Base-by-base conservation (phyloP, 371 early-diverging fungal genomes). In the Zopfochytrium polystomum region DNA sequence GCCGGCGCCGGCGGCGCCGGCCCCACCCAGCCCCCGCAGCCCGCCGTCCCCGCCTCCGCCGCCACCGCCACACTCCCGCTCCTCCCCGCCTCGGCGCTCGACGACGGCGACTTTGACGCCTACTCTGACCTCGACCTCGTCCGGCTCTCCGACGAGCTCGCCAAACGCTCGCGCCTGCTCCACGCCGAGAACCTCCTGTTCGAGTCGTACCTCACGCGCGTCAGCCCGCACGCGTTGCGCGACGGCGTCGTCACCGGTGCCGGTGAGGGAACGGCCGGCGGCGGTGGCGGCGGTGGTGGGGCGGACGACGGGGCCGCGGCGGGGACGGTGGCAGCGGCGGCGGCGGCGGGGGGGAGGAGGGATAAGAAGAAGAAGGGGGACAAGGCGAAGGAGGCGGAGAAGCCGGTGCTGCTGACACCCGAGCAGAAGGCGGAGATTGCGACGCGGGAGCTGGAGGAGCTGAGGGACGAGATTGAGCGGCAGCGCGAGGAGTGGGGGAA, bases 371-470 rank as follows among this genome's bases (percentile, higher is more conserved):
- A 80, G 58, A 74, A 76, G 60, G 71, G 72, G 20, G 76, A 76
- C 46, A 80, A 72, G 68, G 55, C 58, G 15, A 78, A 75, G 52
- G 74, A 75, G 50, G 60, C 33, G 30, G 71, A 73, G 13, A 63
- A 67, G 43, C 70, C 65, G 11, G 58, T 76, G 18, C 61, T 68
- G n/a, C 55, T 80, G 46, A 81, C 80, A 27, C 63, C 75, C 0
- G 80, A 81, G 58, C 81, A 81, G 47, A 80, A 79, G 53, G 29
- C 71, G 3, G 81, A 81, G 63, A 78, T 81, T 52, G 81, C 81
- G 4, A 80, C 77, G 30, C 46, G 81, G 13, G 81, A 79, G 60
- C 62, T 81, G 33, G 81, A 81, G 47, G 81, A 81, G 60, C 58
- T 78, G 34, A 55, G 68, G 31, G 80, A 81, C 54, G 79, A 81